These are phyloP conservation scores for Kurtzmaniella quercitrusa DNA, from an alignment of 1,139 yeast genomes.

Conservation along the genomic window DNA sequence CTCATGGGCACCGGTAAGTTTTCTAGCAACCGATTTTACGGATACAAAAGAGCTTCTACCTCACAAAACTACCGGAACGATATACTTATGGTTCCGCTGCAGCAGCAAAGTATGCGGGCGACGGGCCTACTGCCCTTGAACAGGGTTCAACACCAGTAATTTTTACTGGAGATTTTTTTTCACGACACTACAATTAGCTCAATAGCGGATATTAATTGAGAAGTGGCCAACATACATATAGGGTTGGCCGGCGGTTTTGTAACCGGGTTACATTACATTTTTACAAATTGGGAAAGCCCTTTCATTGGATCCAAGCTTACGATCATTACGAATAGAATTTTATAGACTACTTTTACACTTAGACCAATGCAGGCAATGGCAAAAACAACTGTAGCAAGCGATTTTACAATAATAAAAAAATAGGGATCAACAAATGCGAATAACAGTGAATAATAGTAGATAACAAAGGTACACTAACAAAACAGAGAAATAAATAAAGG, in stretches of 20 bases:
- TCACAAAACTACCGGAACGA: too few relatives aligned
- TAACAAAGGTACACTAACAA: too few relatives aligned
- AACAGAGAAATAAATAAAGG: too few relatives aligned
- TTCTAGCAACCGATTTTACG: too few relatives aligned
- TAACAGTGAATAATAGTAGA: too few relatives aligned
- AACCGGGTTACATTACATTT: background rate
- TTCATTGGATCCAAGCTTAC: background rate
- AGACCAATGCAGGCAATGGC: background rate
- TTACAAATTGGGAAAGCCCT: background rate
- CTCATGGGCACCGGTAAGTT: too few relatives aligned
- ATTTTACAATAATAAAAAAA: background rate
- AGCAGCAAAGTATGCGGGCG: too few relatives aligned
- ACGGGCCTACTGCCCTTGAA: too few relatives aligned
- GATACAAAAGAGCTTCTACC: too few relatives aligned
- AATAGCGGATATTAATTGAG: background rate
- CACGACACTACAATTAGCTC: background rate
- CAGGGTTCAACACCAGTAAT: background rate
- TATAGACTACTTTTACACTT: background rate
- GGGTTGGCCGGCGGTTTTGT: constrained; percentile 1
- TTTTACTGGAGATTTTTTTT: background rate
- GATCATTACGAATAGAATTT: constrained; percentile 1
- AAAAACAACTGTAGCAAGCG: background rate
- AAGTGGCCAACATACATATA: background rate
- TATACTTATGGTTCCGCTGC: too few relatives aligned
- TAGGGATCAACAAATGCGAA: too few relatives aligned